Conservation (phyloP, 1,284 basidiomycete genomes). For the Leucoagaricus sp. region DNA sequence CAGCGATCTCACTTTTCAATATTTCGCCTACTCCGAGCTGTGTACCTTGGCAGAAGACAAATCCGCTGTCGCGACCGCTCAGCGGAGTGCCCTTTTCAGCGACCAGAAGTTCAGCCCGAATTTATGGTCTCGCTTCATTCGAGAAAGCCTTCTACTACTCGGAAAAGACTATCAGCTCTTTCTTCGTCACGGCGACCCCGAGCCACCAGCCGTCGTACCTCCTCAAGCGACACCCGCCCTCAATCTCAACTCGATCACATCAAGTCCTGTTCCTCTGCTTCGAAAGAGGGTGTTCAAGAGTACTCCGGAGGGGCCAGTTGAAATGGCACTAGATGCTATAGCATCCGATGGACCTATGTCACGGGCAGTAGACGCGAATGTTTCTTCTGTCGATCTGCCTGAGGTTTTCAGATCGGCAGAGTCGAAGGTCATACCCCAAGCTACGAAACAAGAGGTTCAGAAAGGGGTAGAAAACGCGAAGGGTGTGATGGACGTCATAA, state of each 20-base stretch:
- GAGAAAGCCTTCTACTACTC: slow-evolving; percentile 60
- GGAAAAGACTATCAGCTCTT: slow-evolving; percentile 67
- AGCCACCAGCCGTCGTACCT: slow-evolving; percentile 23
- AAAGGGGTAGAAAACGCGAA: slow-evolving; percentile 25
- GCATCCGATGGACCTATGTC: slow-evolving; percentile 58
- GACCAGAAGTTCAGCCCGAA: slow-evolving; percentile 70
- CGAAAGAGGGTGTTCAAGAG: slow-evolving; percentile 46
- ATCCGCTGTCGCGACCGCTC: slow-evolving; percentile 37
- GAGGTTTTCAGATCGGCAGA: slow-evolving; percentile 59
- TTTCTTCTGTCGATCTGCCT: slow-evolving; percentile 51
- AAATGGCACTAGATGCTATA: slow-evolving; percentile 52
- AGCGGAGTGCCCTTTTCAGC: slow-evolving; percentile 60
- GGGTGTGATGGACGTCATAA: slow-evolving; percentile 18
- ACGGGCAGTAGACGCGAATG: slow-evolving; percentile 47
- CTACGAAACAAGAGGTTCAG: slow-evolving; percentile 29
- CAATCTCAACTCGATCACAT: slow-evolving; percentile 27
- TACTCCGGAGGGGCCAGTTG: slow-evolving; percentile 41
- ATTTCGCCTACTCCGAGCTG: slow-evolving; percentile 61
- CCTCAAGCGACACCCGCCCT: slow-evolving; percentile 23
- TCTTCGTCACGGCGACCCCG: slow-evolving; percentile 34
- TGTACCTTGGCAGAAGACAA: slow-evolving; percentile 44
- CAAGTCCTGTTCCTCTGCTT: slow-evolving; percentile 33
- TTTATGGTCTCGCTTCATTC: slow-evolving; percentile 61
- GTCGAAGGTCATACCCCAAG: slow-evolving; percentile 25
- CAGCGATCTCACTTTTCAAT: slow-evolving; percentile 47